Conservation (phyloP, 441 rosid species). For the Geranium incanum region DNA sequence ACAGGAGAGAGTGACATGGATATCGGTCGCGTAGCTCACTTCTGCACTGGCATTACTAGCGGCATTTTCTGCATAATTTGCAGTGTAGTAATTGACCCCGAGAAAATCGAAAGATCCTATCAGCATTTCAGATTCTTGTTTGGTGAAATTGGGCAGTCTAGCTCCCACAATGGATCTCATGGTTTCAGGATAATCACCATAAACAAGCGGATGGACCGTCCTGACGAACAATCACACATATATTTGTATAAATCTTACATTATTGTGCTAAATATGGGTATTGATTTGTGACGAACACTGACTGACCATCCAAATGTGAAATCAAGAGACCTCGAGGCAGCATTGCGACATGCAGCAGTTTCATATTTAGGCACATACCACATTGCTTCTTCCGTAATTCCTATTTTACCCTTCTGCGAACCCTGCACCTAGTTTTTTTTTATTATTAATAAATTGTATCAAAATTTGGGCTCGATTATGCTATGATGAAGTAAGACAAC, state of each 20-base stretch:
- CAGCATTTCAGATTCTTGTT: slow-evolving; percentile 10
- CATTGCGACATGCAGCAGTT: slow-evolving; percentile 20
- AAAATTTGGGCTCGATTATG: no score
- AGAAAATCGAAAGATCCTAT: slow-evolving; percentile 16
- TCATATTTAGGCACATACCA: slow-evolving; percentile 28
- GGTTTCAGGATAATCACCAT: slow-evolving; percentile 7
- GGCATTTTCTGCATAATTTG: slow-evolving; percentile 6
- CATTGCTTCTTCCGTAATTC: slow-evolving; percentile 26
- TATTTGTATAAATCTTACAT: not conserved
- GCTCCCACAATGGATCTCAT: slow-evolving; percentile 1
- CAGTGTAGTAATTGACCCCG: slow-evolving; percentile 13
- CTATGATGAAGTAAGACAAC: no score
- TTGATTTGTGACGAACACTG: no score
- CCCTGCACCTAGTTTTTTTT: not conserved
- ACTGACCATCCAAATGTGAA: slow-evolving; percentile 33
- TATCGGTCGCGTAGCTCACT: not conserved
- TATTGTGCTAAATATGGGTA: no score
- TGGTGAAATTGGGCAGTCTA: slow-evolving; percentile 15
- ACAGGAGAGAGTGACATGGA: slow-evolving; percentile 5
- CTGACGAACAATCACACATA: not conserved
- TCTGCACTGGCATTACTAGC: not conserved
- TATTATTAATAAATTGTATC: not conserved
- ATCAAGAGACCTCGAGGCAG: slow-evolving; percentile 31
- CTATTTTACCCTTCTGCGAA: slow-evolving; percentile 33
- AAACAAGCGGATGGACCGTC: not conserved